Evolutionary conservation across 495 filamentous ascomycete species (phyloP).

Genomic region (Xylaria longipes): DNA sequence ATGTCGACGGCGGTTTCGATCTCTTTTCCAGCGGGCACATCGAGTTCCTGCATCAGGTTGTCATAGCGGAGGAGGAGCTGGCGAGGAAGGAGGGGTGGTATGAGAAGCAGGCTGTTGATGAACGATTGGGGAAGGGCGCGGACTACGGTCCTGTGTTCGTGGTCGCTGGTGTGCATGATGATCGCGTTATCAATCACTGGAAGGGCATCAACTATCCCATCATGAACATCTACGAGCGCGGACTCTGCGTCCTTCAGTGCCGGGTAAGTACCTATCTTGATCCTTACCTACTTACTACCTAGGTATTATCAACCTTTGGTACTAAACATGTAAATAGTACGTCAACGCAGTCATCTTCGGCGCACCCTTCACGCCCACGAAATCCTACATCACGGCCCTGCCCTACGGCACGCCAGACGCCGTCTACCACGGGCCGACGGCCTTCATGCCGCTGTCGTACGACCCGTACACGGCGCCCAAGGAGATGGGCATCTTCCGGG

Average conservation of each 20-base stretch:
- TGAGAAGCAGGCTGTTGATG: conserved; percentile 62
- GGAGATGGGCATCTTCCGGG: conserved; percentile 77
- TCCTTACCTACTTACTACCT: not conserved
- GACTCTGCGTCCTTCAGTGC: conserved; percentile 94
- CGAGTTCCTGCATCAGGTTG: conserved; percentile 83
- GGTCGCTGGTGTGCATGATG: conserved; percentile 90
- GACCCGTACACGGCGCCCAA: conserved; percentile 86
- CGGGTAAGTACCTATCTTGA: conserved; percentile 60
- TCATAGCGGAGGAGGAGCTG: conserved; percentile 69
- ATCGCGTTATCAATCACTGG: conserved; percentile 91
- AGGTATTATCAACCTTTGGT: too few species aligned
- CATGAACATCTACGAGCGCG: conserved; percentile 98
- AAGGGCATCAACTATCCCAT: conserved; percentile 98
- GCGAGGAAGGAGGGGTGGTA: conserved; percentile 76
- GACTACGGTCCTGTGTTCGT: conserved; percentile 86
- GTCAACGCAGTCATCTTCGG: conserved; percentile 86
- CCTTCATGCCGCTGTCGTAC: conserved; percentile 84
- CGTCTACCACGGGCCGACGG: conserved; percentile 94
- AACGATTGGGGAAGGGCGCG: conserved; percentile 66
- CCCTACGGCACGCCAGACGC: conserved; percentile 77
- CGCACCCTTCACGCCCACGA: conserved; percentile 82
- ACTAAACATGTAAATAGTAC: conserved; percentile 62
- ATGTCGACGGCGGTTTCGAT: conserved; percentile 96
- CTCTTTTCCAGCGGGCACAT: conserved; percentile 97
- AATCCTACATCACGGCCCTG: conserved; percentile 73